phyloP scores from a whole-genome alignment of 257 asterid genomes.

The Solanum dulcamara region DNA sequence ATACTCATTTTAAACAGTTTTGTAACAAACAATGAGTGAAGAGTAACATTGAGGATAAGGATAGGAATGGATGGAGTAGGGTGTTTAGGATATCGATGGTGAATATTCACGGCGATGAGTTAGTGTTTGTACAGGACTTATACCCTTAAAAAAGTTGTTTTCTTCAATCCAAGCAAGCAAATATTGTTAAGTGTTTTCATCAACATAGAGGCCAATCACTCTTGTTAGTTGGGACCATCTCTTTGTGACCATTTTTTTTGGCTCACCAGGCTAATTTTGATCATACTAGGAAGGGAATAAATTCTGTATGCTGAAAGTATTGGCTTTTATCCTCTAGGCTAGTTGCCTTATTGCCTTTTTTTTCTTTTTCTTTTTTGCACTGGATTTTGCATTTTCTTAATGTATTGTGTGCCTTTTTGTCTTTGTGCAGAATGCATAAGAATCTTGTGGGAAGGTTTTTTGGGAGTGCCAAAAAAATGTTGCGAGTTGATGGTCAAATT shows the following conservation, averaged over 20 bases:
- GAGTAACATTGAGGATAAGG: neutral
- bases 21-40: neutral
- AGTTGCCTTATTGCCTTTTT: neutral
- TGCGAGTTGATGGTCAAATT: constrained; percentile 32
- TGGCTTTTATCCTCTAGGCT: neutral
- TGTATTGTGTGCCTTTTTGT: neutral
- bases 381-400: neutral
- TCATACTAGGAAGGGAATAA: neutral
- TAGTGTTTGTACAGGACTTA: neutral
- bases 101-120: neutral
- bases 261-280: neutral
- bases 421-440: constrained; percentile 34
- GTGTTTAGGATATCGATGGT: neutral
- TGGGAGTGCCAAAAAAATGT: constrained; percentile 25
- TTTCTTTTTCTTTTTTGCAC: neutral
- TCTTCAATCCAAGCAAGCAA: neutral
- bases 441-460: constrained; percentile 36
- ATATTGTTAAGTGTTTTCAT: neutral
- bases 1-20: neutral
- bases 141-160: neutral
- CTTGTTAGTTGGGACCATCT: neutral
- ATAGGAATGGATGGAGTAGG: neutral
- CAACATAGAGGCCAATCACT: no score
- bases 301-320: neutral
- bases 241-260: neutral